Conservation (phyloP, 2,329 filamentous ascomycete species). For the Blastomyces parvus region DNA sequence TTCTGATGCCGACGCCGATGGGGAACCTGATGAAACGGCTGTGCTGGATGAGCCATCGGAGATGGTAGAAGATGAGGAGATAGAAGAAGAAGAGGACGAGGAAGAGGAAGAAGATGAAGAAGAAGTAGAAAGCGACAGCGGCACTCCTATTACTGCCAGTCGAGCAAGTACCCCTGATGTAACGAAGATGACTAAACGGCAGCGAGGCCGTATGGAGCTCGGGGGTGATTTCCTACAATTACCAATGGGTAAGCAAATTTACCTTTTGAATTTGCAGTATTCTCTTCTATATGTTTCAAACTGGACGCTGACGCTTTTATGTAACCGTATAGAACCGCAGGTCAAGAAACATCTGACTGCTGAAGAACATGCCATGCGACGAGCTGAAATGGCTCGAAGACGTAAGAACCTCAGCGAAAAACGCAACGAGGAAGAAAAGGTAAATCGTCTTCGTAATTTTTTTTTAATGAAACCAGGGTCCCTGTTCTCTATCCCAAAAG, state of each 20-base stretch:
- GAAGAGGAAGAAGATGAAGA: slow-evolving; percentile 35
- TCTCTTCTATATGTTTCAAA: not conserved
- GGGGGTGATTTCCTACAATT: slow-evolving; percentile 44
- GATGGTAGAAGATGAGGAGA: slow-evolving; percentile 24
- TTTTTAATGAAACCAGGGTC: not conserved
- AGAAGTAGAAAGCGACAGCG: slow-evolving; percentile 35
- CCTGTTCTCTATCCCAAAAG: not conserved
- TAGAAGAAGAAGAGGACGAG: slow-evolving; percentile 30
- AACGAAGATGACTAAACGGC: slow-evolving; percentile 58
- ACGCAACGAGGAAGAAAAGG: slow-evolving; percentile 70
- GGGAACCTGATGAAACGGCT: slow-evolving; percentile 41
- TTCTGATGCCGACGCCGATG: slow-evolving; percentile 39
- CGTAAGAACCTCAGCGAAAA: slow-evolving; percentile 67
- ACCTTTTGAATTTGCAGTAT: not conserved
- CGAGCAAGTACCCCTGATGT: slow-evolving; percentile 52
- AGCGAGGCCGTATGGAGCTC: slow-evolving; percentile 51
- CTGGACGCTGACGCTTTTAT: not conserved
- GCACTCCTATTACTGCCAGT: slow-evolving; percentile 41
- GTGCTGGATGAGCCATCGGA: slow-evolving; percentile 31
- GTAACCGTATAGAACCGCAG: slow-evolving; percentile 47
- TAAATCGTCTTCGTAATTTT: slow-evolving; percentile 21
- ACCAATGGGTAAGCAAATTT: slow-evolving; percentile 43
- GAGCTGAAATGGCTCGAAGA: slow-evolving; percentile 63
- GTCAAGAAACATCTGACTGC: slow-evolving; percentile 63
- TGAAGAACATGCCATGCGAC: slow-evolving; percentile 62